Percentiles rank a stretch among this genome's conserved stretches.
Evolutionary conservation across 441 rosid genomes (phyloP).

Genomic region (Populus hybrid): DNA sequence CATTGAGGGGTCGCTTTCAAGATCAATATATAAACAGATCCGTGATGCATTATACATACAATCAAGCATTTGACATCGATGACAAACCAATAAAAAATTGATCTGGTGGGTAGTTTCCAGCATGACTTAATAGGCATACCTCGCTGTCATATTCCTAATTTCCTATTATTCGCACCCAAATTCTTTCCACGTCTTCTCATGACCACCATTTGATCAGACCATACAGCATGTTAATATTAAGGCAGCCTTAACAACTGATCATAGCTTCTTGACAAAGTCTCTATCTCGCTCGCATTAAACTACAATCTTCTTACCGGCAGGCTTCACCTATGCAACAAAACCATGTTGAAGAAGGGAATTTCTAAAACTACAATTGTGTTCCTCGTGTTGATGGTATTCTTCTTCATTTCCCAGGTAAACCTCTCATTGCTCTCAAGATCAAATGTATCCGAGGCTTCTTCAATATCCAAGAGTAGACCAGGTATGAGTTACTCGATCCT

Average conservation of each 20-base stretch:
- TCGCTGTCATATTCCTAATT: background rate
- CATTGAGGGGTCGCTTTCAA: too few species aligned
- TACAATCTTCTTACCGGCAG: too few species aligned
- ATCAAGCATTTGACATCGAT: too few species aligned
- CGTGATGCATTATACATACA: too few species aligned
- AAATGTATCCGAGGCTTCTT: background rate
- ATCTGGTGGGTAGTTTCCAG: background rate
- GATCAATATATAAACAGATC: too few species aligned
- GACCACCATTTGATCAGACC: too few species aligned
- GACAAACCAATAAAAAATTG: too few species aligned
- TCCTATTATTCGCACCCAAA: background rate
- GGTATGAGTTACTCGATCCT: constrained; percentile 7
- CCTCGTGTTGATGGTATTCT: background rate
- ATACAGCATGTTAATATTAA: too few species aligned
- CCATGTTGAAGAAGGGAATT: background rate
- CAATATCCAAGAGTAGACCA: background rate
- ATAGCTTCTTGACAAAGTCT: too few species aligned
- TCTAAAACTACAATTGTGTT: background rate
- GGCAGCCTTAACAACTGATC: too few species aligned
- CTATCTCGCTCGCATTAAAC: background rate
- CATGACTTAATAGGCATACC: too few species aligned
- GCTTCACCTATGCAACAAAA: background rate
- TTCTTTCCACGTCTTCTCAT: background rate
- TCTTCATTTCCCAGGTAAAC: constrained; percentile 4
- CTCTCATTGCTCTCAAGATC: constrained; percentile 8